Evolutionary conservation across 345 rosid genomes (phyloP).

Genomic region (Populus nigra): DNA sequence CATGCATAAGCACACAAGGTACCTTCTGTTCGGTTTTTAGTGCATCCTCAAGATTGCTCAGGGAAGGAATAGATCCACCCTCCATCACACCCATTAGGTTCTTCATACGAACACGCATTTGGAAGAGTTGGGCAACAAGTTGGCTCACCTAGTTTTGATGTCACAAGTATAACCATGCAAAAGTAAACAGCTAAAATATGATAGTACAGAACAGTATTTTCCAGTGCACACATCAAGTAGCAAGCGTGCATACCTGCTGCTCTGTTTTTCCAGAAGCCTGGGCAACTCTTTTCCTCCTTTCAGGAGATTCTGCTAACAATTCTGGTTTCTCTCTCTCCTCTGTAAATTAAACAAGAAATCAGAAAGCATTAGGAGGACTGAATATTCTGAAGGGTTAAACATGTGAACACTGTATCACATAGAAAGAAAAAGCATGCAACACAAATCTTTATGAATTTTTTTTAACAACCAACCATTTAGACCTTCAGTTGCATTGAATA

Average conservation of each 20-base stretch:
- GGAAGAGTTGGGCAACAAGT: slow-evolving; percentile 94
- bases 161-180: slow-evolving; percentile 9
- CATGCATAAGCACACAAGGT: slow-evolving; percentile 1
- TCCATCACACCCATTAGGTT: slow-evolving; percentile 92
- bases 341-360: slow-evolving; percentile 26
- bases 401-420: background rate
- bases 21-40: slow-evolving; percentile 86
- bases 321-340: slow-evolving; percentile 97
- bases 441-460: background rate
- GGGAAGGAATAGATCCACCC: slow-evolving; percentile 90
- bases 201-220: background rate
- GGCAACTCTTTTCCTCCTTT: slow-evolving; percentile 78
- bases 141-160: slow-evolving; percentile 66
- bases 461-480: background rate
- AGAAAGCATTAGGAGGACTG: slow-evolving; percentile 5
- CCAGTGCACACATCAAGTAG: background rate
- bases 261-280: slow-evolving; percentile 86
- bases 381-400: background rate
- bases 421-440: background rate
- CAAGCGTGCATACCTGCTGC: slow-evolving; percentile 53
- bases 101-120: slow-evolving; percentile 95
- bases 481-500: background rate
- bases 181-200: background rate
- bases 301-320: slow-evolving; percentile 80
- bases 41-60: slow-evolving; percentile 81